Evolutionary conservation across 176 grass and related monocot genomes (phyloP).

Genomic region (Rhynchospora pubera): DNA sequence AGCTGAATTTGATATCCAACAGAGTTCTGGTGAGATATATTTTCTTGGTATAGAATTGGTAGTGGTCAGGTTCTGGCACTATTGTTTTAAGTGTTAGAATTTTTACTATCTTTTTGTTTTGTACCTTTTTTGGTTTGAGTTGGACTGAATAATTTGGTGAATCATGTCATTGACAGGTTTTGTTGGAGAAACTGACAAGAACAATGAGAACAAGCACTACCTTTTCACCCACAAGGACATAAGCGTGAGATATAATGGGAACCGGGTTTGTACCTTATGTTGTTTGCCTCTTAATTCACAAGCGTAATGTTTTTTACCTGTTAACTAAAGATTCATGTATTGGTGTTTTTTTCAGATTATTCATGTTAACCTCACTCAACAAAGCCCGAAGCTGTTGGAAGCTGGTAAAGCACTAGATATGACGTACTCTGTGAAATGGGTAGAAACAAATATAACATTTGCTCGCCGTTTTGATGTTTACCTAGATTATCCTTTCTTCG

Average conservation of each 20-base stretch:
- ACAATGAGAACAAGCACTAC: constrained; percentile 90
- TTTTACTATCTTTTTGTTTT: not conserved
- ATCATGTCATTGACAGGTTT: constrained; percentile 49
- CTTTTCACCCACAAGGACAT: constrained; percentile 90
- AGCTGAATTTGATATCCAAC: not conserved
- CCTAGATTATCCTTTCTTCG: constrained; percentile 95
- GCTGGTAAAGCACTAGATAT: constrained; percentile 83
- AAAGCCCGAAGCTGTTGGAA: constrained; percentile 90
- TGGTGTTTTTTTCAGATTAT: constrained; percentile 63
- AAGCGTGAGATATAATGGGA: constrained; percentile 67
- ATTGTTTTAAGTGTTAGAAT: too few species aligned
- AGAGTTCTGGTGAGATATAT: not conserved
- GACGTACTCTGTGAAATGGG: constrained; percentile 92
- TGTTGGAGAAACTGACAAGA: constrained; percentile 88
- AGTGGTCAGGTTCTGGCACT: too few species aligned
- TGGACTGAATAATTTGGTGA: constrained; percentile 9
- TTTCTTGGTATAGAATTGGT: not conserved
- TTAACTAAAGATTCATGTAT: not conserved
- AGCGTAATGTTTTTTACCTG: not conserved
- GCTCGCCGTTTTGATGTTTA: constrained; percentile 90
- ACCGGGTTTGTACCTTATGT: constrained; percentile 49
- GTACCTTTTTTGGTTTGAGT: constrained; percentile 22
- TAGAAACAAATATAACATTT: constrained; percentile 84
- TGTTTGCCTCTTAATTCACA: constrained; percentile 18
- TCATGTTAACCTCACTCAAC: constrained; percentile 99